Conservation (phyloP, 495 filamentous ascomycete genomes). For the Penicillium silybi region DNA sequence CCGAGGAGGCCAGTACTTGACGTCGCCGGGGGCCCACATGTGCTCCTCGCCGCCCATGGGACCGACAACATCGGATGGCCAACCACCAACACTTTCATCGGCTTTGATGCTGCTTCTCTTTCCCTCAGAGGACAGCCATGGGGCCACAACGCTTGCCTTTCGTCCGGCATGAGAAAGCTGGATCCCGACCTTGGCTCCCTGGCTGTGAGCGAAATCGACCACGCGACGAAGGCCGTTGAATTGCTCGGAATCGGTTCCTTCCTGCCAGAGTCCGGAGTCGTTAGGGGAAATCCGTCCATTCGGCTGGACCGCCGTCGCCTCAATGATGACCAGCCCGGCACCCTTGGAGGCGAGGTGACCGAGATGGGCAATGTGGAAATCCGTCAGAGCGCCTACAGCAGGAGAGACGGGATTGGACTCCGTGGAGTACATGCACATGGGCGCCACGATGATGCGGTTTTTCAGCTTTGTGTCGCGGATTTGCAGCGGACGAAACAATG, state of each 20-base stretch:
- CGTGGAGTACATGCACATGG: conserved; percentile 65
- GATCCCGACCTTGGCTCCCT: conserved; percentile 64
- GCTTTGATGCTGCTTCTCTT: conserved; percentile 39
- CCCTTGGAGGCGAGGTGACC: conserved; percentile 62
- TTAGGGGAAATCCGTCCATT: conserved; percentile 71
- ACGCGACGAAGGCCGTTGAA: conserved; percentile 60
- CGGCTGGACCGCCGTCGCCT: conserved; percentile 62
- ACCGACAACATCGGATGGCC: conserved; percentile 64
- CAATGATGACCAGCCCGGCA: conserved; percentile 60
- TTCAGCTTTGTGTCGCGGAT: conserved; percentile 66
- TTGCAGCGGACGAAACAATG: conserved; percentile 60
- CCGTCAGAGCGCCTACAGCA: conserved; percentile 59
- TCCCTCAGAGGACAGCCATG: conserved; percentile 48
- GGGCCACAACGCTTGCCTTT: conserved; percentile 62
- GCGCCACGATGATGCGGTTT: conserved; percentile 62
- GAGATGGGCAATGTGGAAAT: conserved; percentile 65
- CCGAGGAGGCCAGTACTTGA: conserved; percentile 32
- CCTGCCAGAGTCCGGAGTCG: conserved; percentile 66
- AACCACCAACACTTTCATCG: conserved; percentile 55
- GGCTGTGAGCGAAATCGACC: conserved; percentile 56
- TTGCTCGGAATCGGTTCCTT: conserved; percentile 46
- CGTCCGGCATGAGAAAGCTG: conserved; percentile 74
- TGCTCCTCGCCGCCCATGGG: conserved; percentile 49
- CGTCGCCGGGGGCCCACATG: conserved; percentile 40
- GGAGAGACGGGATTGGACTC: conserved; percentile 35